Base-by-base conservation (phyloP, 768 basidiomycete genomes). In the Lactarius tabidus region DNA sequence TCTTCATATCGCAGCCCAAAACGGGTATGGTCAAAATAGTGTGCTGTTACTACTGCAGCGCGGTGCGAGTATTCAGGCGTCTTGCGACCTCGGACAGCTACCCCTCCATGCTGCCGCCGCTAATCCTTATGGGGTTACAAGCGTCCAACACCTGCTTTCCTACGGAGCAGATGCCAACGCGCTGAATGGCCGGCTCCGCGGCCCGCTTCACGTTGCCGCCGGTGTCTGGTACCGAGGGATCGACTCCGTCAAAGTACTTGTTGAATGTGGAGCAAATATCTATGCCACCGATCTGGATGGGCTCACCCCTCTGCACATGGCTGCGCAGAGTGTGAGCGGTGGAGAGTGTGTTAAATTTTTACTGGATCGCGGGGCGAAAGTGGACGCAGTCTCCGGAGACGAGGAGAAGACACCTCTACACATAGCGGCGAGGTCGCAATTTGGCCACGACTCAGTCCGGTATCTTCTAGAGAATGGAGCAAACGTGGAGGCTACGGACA, bases 171-270 rank as follows among this genome's bases (percentile, higher is more conserved):
- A 59, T 28, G 45, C 23, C 45, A 48, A 59, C 29, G 59, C 59
- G 33, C 29, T 59, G 7, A 48, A 59, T 35, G 18, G 7, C 45
- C 45, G 15, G 20, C 45, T 15, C 12, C 41, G 59, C 59, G 48
- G 43, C 10, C 59, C 59, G n/a, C 59, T 59, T 26, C 59, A 59
- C 33, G 41, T 23, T 1, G 43, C 59, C 33, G 59, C 59, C 10
- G 43, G 59, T n/a, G 20, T 59, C 59, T 59, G 59, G 59, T 43
- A 48, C 43, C 41, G 59, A 31, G 33, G 43, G 12, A 59, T 48
- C 5, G 59, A 59, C 45, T 35, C 43, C 15, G 62, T 55, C 38
- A 36, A 14, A 31, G n/a, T 57, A 9, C 62, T 63, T 39, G n/a
- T 63, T 2, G 43, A 45, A 41, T 23, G 15, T 45, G 55, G 62